A percentile compares a stretch with the other conserved stretches of the same genome.
Conservation (phyloP, 2,329 filamentous ascomycete species). For the Teratosphaeria nubilosa region DNA sequence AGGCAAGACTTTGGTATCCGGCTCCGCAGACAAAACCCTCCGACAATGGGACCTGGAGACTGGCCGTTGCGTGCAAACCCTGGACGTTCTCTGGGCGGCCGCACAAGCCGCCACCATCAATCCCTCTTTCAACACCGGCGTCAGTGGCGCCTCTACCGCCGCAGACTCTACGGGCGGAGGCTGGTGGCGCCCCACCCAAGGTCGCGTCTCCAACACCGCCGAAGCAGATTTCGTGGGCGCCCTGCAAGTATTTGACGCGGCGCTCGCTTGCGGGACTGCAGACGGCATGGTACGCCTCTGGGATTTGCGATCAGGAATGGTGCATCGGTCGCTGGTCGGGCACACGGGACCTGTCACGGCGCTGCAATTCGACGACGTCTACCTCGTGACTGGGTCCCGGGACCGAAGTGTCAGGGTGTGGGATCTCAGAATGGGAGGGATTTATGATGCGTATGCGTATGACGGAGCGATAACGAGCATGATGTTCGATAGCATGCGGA, state of each 20-base stretch:
- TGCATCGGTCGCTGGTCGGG: conserved; percentile 90
- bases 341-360: conserved; percentile 92
- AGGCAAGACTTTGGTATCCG: conserved; percentile 82
- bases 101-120: conserved; percentile 53
- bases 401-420: conserved; percentile 94
- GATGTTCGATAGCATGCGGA: conserved; percentile 90
- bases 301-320: conserved; percentile 92
- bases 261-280: conserved; percentile 88
- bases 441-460: conserved; percentile 93
- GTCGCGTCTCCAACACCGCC: conserved; percentile 36
- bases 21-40: conserved; percentile 92
- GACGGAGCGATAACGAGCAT: conserved; percentile 85
- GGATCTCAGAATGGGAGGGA: conserved; percentile 93
- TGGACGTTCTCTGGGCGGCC: conserved; percentile 96
- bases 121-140: conserved; percentile 24
- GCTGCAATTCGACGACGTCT: conserved; percentile 90
- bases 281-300: conserved; percentile 95
- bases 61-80: conserved; percentile 91
- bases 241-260: conserved; percentile 90
- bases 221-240: conserved; percentile 88
- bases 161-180: background rate
- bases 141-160: background rate
- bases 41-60: conserved; percentile 96
- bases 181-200: conserved; percentile 47
- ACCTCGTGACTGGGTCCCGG: conserved; percentile 83